A percentile compares a stretch with the other conserved stretches of the same genome.
These are phyloP conservation scores for Phytopythium delawarense DNA, from an alignment of 352 stramenopile species.

Conservation along the genomic window DNA sequence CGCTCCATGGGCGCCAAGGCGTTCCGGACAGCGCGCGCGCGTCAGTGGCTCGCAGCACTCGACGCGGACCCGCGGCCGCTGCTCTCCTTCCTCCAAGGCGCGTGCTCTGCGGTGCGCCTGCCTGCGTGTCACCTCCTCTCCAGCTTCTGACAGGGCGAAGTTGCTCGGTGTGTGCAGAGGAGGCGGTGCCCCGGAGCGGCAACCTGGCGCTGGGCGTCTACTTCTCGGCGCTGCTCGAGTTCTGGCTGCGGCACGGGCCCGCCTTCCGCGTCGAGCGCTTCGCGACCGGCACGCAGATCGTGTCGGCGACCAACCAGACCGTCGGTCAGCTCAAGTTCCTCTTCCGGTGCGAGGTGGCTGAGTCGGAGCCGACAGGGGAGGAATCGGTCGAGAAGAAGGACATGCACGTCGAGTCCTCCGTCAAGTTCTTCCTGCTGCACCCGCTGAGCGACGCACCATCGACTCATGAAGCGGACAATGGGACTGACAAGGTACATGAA, in stretches of 20 bases:
- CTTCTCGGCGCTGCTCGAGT: slow-evolving; percentile 69
- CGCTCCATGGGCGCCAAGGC: slow-evolving; percentile 23
- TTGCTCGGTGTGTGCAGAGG: slow-evolving; percentile 19
- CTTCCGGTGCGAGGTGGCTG: slow-evolving; percentile 37
- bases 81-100: slow-evolving; percentile 50
- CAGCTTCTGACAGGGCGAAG: not conserved
- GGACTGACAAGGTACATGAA: not conserved
- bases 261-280: slow-evolving; percentile 37
- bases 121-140: not conserved
- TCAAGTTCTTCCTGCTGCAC: slow-evolving; percentile 79
- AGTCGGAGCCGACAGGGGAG: not conserved
- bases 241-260: slow-evolving; percentile 56
- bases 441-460: slow-evolving; percentile 15
- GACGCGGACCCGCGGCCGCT: slow-evolving; percentile 38
- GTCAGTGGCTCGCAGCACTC: slow-evolving; percentile 44
- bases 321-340: slow-evolving; percentile 77
- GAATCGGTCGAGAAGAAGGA: slow-evolving; percentile 16
- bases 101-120: not conserved
- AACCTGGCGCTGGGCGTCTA: slow-evolving; percentile 62
- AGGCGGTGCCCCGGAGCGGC: slow-evolving; percentile 23
- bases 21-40: slow-evolving; percentile 22
- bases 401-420: slow-evolving; percentile 70
- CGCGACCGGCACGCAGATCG: slow-evolving; percentile 53
- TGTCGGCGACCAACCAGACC: slow-evolving; percentile 55
- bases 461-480: not conserved